Conservation (phyloP, 176 grass and related monocot species). For the Oryza officinalis region DNA sequence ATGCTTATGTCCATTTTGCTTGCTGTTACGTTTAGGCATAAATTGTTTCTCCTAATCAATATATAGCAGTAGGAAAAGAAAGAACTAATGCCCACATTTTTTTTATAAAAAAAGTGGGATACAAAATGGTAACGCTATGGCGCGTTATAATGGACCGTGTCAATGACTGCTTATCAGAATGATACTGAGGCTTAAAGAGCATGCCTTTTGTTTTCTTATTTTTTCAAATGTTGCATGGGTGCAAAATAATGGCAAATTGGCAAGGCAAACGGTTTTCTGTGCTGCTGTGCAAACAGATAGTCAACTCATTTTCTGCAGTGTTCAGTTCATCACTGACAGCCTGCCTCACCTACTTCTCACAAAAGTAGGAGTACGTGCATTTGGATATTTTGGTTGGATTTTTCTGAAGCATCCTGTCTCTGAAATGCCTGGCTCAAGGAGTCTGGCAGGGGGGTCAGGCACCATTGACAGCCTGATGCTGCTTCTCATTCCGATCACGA, state of each 20-base stretch:
- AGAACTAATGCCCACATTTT: background rate
- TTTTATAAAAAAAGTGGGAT: too few species aligned
- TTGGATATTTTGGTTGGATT: background rate
- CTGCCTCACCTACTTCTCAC: background rate
- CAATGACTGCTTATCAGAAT: background rate
- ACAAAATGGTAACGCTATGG: too few species aligned
- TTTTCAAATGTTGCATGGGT: background rate
- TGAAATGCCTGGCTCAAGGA: conserved; percentile 11
- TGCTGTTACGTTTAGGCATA: background rate
- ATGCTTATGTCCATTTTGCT: conserved; percentile 1
- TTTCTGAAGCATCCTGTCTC: background rate
- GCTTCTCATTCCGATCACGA: background rate
- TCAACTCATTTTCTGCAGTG: too few species aligned
- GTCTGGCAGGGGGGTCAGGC: background rate
- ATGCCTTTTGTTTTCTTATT: background rate
- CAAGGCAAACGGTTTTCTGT: background rate
- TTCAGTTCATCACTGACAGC: background rate
- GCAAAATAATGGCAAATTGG: background rate
- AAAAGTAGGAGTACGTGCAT: background rate
- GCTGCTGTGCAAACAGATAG: background rate
- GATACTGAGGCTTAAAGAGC: background rate
- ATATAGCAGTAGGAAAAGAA: background rate
- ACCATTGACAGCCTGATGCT: conserved; percentile 17
- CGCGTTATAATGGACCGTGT: too few species aligned
- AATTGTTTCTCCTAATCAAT: background rate